Evolutionary conservation across 306 rosid species (phyloP), one percentile per base, ranked within the genome.

Genomic region (Begonia loranthoides): DNA sequence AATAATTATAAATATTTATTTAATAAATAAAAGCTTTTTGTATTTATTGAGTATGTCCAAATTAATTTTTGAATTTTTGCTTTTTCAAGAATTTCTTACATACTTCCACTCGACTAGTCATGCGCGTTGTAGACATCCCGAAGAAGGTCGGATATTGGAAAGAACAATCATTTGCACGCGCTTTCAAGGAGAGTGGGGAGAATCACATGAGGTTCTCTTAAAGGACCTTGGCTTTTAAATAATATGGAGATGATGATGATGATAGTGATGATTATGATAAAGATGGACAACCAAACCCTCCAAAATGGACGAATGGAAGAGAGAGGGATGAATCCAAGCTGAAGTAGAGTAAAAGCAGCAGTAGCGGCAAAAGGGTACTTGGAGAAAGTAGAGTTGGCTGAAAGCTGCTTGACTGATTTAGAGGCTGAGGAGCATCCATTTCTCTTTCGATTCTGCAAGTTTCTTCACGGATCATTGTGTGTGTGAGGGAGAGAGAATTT

Each of bases 391-490:
- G 38, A 16, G 45, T 15, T 14, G 45, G 48, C 15, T 51, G 49
- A 45, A 51, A 59, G 55, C 1, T 54, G 55, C 22, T 60, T 52
- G 62, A 63, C 65, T 57, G 50, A 63, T 65, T 41, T 34, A 4
- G 52, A 17, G 43, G 41, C 36, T 4, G 52, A 17, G 36, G 41
- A 52, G 54, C 22, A 51, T 60, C 60, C 19, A 6, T 39, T 55
- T 36, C 33, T 63, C 62, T 66, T 41, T 57, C 70, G 5, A 40
- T 38, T 48, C 69, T 3, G 24, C 60, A 46, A 69, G 73, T 71
- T 76, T 66, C 73, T 56, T 67, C 28, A 54, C 45, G 51, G 22
- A 56, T 43, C 46, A 56, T 17, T 28, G 28, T 9, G 16, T 55
- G 19, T 15, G 13, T 39, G 43, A 14, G n/a, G 40, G 54, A 9